Conservation (phyloP, 2,329 filamentous ascomycete species). For the Fusarium liriodendri region DNA sequence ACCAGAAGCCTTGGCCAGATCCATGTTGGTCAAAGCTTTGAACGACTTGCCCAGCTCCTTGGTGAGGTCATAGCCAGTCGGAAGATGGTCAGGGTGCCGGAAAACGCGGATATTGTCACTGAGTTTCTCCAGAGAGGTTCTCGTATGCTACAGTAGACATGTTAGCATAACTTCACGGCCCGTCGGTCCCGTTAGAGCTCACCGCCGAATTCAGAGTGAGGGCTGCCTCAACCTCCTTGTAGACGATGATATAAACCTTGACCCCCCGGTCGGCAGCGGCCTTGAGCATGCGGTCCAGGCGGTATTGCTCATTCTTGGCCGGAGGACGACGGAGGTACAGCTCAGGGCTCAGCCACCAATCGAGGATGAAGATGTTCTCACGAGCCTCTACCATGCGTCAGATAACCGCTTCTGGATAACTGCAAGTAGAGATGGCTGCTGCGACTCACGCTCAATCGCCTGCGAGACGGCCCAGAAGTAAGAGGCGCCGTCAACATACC, state of each 20-base stretch:
- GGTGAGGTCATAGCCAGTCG: conserved; percentile 75
- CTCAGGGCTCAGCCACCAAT: conserved; percentile 93
- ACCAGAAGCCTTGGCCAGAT: conserved; percentile 72
- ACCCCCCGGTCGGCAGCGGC: conserved; percentile 87
- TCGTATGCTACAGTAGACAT: conserved; percentile 73
- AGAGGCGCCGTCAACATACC: conserved; percentile 86
- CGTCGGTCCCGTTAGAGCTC: conserved; percentile 41
- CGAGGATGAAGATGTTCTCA: conserved; percentile 85
- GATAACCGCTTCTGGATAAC: conserved; percentile 10
- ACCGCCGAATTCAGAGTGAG: conserved; percentile 68
- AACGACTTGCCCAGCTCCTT: conserved; percentile 75
- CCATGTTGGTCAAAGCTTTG: conserved; percentile 60
- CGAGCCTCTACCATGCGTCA: conserved; percentile 65
- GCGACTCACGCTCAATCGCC: conserved; percentile 72
- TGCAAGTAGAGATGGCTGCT: not conserved
- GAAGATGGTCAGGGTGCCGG: conserved; percentile 88
- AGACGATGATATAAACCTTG: conserved; percentile 86
- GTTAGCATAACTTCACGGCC: conserved; percentile 2
- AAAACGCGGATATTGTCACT: conserved; percentile 91
- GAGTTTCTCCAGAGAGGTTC: conserved; percentile 78
- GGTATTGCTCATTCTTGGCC: conserved; percentile 83
- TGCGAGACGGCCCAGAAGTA: conserved; percentile 89
- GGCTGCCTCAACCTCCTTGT: conserved; percentile 89
- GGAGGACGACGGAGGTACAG: conserved; percentile 88
- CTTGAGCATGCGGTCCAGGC: conserved; percentile 84